Evolutionary conservation across 2,329 filamentous ascomycete species (phyloP), one percentile per base, ranked within the genome.

Genomic region (Monilinia vaccinii-corymbosi): DNA sequence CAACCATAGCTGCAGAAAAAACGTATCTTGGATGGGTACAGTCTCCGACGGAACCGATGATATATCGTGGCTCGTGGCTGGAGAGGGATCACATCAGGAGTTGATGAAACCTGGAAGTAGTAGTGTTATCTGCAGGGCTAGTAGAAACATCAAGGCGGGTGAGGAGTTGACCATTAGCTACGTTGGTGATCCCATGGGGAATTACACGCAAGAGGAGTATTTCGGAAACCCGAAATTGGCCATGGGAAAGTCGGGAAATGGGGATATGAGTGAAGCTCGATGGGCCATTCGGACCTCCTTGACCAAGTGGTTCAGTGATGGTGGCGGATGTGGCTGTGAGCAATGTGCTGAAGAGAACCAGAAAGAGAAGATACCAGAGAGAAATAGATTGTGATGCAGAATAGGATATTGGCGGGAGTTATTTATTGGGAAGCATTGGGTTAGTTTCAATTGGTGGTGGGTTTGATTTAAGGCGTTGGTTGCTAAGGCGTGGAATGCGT

Each of bases 131-230:
- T 69, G 67, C 31, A 40, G 45, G 2, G 68, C 69, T 0, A 34
- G n/a, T 0, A 36, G 38, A 25, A 55, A 67, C 46, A 67, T 71
- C 18, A 63, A 63, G 47, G 64, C 66, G 16, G 68, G 64, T 0
- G 69, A 71, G 23, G 66, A 71, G 49, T 42, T 69, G 4, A 67
- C 63, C 13, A 71, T 71, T n/a, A 64, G 58, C 7, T 71, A 71
- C 48, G 42, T 71, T 10, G 68, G 67, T 0, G 57, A 70, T 51
- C 62, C 68, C 2, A 36, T 53, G 36, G 64, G 66, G 0, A 45
- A 36, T 1, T 48, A 57, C 18, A 31, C 31, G 5, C 23, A 31
- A 9, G 45, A 9, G 38, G 42, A 34, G 25, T 38, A 11, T n/a
- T 3, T 7, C 44, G n/a, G 14, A 21, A 31, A 44, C 38, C 50